Evolutionary conservation across 108 stramenopile species (phyloP).

Genomic region (Pseudonitzschia delicatissima): DNA sequence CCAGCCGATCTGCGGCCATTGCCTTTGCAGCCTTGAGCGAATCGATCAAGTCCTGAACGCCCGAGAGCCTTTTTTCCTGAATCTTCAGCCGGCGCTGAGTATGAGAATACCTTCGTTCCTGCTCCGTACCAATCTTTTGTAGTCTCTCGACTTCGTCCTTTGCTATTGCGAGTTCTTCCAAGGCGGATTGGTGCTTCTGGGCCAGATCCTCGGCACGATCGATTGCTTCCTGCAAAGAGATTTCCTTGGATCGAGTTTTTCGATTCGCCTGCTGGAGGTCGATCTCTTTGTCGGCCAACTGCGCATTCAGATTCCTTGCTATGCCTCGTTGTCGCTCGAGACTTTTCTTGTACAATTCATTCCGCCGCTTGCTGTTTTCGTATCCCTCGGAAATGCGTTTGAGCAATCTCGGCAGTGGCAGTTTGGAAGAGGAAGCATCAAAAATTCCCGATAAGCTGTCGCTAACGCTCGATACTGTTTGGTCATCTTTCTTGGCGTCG

Average conservation of each 20-base stretch:
- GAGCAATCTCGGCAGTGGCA: not conserved
- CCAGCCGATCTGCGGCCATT: too few relatives aligned
- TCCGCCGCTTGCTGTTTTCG: constrained; percentile 1
- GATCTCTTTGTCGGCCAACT: constrained; percentile 19
- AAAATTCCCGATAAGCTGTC: not conserved
- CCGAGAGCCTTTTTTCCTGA: constrained; percentile 22
- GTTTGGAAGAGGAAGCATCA: not conserved
- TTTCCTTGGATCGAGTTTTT: not conserved
- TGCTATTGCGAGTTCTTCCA: constrained; percentile 2
- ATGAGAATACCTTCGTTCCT: constrained; percentile 3
- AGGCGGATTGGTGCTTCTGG: not conserved
- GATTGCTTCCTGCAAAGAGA: not conserved
- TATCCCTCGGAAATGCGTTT: constrained; percentile 5
- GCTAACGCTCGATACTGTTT: not conserved
- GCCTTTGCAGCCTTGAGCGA: not conserved
- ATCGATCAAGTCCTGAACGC: constrained; percentile 17
- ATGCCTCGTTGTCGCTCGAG: not conserved
- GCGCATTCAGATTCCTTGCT: constrained; percentile 22
- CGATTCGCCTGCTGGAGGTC: not conserved
- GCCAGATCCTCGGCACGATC: constrained; percentile 4
- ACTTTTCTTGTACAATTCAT: not conserved
- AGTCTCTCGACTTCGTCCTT: constrained; percentile 14
- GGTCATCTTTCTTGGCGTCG: not conserved
- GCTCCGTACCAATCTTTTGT: not conserved
- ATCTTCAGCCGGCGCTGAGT: constrained; percentile 4